A percentile compares a stretch with the other conserved stretches of the same genome.
These are phyloP conservation scores for Gastrolobium villosum DNA, from an alignment of 306 rosid genomes.

Conservation along the genomic window DNA sequence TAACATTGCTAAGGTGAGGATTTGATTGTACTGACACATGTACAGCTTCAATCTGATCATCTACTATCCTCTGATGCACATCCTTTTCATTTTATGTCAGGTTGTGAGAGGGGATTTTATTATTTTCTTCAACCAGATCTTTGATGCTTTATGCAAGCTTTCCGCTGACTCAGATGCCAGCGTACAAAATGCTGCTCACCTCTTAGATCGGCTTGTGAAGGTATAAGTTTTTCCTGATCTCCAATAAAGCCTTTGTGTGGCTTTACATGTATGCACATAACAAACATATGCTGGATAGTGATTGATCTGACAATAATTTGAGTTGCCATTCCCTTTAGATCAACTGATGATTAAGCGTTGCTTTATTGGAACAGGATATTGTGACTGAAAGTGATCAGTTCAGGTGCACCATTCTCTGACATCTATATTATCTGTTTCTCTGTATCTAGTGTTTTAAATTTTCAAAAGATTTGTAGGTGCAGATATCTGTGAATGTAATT, in stretches of 20 bases:
- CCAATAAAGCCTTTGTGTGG: slow-evolving; percentile 17
- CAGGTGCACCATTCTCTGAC: slow-evolving; percentile 70
- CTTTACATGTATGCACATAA: not conserved
- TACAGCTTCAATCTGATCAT: slow-evolving; percentile 29
- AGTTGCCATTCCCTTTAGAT: slow-evolving; percentile 38
- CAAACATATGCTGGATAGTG: slow-evolving; percentile 35
- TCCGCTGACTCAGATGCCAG: slow-evolving; percentile 96
- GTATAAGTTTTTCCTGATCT: slow-evolving; percentile 52
- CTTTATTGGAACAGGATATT: slow-evolving; percentile 85
- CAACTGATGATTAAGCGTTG: slow-evolving; percentile 49
- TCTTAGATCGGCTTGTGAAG: slow-evolving; percentile 98
- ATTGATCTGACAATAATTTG: slow-evolving; percentile 41
- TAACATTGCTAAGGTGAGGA: slow-evolving; percentile 95
- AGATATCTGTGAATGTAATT: slow-evolving; percentile 39
- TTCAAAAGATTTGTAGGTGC: slow-evolving; percentile 40
- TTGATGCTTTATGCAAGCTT: slow-evolving; percentile 98
- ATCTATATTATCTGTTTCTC: slow-evolving; percentile 40
- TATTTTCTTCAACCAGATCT: slow-evolving; percentile 93
- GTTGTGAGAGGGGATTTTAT: slow-evolving; percentile 99
- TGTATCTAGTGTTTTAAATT: slow-evolving; percentile 43
- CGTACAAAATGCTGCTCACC: slow-evolving; percentile 99
- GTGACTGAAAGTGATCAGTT: slow-evolving; percentile 99
- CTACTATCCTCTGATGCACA: slow-evolving; percentile 49
- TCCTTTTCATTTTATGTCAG: slow-evolving; percentile 59
- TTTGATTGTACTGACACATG: slow-evolving; percentile 42